These are phyloP conservation scores for Suillus subalutaceus DNA, from an alignment of 768 basidiomycete genomes.

Conservation along the genomic window DNA sequence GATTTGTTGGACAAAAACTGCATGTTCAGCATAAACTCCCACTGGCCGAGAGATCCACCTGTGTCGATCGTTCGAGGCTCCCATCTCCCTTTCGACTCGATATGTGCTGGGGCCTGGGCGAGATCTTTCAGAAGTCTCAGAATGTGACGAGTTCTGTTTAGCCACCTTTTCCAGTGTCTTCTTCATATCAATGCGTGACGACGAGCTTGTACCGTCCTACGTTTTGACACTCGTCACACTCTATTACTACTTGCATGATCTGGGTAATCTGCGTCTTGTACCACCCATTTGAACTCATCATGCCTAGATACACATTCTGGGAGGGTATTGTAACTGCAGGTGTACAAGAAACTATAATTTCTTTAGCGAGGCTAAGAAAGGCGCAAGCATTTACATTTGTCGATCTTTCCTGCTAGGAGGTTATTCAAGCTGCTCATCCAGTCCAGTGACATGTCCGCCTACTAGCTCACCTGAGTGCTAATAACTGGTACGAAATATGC, in stretches of 20 bases:
- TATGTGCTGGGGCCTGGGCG: slow-evolving; percentile 32
- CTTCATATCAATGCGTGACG: slow-evolving; percentile 11
- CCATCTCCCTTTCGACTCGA: slow-evolving; percentile 65
- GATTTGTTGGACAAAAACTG: slow-evolving; percentile 62
- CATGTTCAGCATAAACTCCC: slow-evolving; percentile 60
- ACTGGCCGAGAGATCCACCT: slow-evolving; percentile 57
- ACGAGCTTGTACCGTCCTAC: slow-evolving; percentile 62
- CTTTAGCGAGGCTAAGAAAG: slow-evolving; percentile 62
- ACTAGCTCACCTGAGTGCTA: slow-evolving; percentile 19
- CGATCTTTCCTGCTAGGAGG: slow-evolving; percentile 62
- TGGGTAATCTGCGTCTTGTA: slow-evolving; percentile 41
- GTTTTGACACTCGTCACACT: slow-evolving; percentile 53
- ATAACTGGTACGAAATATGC: neutral
- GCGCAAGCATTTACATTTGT: slow-evolving; percentile 68
- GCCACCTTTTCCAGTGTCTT: neutral
- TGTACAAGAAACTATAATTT: neutral
- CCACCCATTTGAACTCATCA: slow-evolving; percentile 44
- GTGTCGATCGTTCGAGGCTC: slow-evolving; percentile 63
- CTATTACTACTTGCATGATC: slow-evolving; percentile 45
- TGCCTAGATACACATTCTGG: neutral
- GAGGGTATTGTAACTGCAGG: neutral
- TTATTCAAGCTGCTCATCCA: slow-evolving; percentile 60
- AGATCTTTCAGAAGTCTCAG: slow-evolving; percentile 5
- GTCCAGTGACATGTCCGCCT: slow-evolving; percentile 53
- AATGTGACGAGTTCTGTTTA: slow-evolving; percentile 16